phyloP scores from a whole-genome alignment of 352 stramenopile genomes.

The Aphanomyces astaci region DNA sequence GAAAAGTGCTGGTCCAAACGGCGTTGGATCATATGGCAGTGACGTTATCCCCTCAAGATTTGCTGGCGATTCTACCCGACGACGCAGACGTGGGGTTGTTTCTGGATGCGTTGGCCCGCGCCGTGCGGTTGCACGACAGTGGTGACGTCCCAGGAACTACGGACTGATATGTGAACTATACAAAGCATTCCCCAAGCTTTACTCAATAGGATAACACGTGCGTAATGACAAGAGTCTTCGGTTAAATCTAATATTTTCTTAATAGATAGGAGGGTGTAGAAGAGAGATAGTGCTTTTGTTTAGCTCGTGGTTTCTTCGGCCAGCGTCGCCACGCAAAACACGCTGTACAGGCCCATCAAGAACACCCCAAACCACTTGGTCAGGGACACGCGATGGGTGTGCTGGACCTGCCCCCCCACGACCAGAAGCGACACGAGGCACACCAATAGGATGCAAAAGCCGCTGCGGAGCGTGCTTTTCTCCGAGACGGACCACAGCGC shows the following conservation, averaged over 20 bases:
- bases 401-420: not conserved
- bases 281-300: no score
- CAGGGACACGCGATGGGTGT: not conserved
- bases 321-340: slow-evolving; percentile 24
- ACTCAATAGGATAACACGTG: no score
- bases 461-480: slow-evolving; percentile 25
- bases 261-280: not conserved
- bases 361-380: slow-evolving; percentile 26
- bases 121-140: not conserved
- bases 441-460: slow-evolving; percentile 23
- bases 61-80: slow-evolving; percentile 70
- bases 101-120: not conserved
- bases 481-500: slow-evolving; percentile 21
- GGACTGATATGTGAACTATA: no score
- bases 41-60: slow-evolving; percentile 62
- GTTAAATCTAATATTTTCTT: no score
- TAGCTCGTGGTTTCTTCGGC: slow-evolving; percentile 7
- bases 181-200: no score
- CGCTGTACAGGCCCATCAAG: slow-evolving; percentile 23
- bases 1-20: no score
- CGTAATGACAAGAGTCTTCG: no score
- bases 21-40: slow-evolving; percentile 62
- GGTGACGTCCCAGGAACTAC: not conserved
- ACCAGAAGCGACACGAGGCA: slow-evolving; percentile 22
- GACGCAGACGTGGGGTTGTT: slow-evolving; percentile 37